Evolutionary conservation across 176 grass and related monocot genomes (phyloP), one percentile per base, ranked within the genome.

Genomic region (Oryza glumipatula): DNA sequence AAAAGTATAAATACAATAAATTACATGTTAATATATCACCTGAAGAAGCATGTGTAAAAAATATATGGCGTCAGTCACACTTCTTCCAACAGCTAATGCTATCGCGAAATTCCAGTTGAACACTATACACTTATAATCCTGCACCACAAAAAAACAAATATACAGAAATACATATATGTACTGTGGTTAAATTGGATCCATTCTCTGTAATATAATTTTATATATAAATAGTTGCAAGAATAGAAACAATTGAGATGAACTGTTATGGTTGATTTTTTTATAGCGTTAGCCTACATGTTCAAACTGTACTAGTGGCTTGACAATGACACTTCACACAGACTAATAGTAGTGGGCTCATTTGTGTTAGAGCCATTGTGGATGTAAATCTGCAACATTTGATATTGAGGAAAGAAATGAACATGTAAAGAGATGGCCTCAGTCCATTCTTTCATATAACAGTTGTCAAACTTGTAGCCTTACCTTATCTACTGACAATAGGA

Each of bases 31-130:
- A 38, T 5, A 49, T 12, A 14, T 51, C 30, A 98, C 95, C 89
- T 98, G 95, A 82, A 98, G 92, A 88, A 98, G 73, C 82, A 98
- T 93, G 68, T 95, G 95, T 8, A 95, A 76, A 15, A 87, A 47
- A 84, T 98, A 93, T 84, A 98, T 87, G 21, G 79, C 80, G 88
- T 98, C 95, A 23, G 87, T 92, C 38, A 98, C 39, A 77, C 80
- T 95, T 88, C 95, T 92, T 19, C 89, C 89, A 8, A 61, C 82
- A 48, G 75, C 85, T 76, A 98, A 76, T 26, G 46, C 87, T 56
- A 16, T 90, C 17, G 72, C 92, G 51, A 94, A 91, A 22, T 78
- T 10, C 92, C 85, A 85, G 82, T 87, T 90, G 30, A 98, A 78
- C 21, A 98, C 73, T 78, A 92, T 93, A 56, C 95, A 95, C 26